Percentiles rank a stretch among this genome's conserved stretches.
Evolutionary conservation across 208 protist species (phyloP).

Genomic region (Naegleria gruberi): DNA sequence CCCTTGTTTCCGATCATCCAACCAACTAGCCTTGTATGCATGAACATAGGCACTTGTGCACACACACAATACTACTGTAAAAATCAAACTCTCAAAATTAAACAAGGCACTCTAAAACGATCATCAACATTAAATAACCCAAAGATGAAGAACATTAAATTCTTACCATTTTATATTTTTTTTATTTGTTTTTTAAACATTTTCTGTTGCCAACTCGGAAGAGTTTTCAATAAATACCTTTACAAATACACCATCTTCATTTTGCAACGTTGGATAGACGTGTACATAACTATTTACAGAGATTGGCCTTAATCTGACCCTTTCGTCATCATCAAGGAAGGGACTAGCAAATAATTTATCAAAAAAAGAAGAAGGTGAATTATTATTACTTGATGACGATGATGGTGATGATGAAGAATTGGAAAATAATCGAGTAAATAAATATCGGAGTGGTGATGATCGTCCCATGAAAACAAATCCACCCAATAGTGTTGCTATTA

Average conservation of each 20-base stretch:
- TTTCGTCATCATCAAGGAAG: constrained; percentile 12
- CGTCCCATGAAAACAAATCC: background rate
- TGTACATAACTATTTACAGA: constrained; percentile 13
- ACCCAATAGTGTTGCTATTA: background rate
- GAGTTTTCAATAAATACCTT: constrained; percentile 21
- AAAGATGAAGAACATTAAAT: too few species aligned
- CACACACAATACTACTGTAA: background rate
- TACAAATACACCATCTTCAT: constrained; percentile 24
- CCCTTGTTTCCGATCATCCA: background rate
- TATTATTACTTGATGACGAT: background rate
- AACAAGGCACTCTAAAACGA: background rate
- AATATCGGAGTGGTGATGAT: background rate
- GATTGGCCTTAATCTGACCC: constrained; percentile 2
- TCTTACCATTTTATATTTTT: background rate
- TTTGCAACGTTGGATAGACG: constrained; percentile 8
- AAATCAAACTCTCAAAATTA: constrained; percentile 1
- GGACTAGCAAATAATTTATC: background rate
- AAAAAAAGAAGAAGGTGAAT: background rate
- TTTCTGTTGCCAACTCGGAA: constrained; percentile 13
- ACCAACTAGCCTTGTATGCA: background rate
- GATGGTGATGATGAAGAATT: background rate
- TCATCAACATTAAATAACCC: too few species aligned
- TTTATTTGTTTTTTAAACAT: background rate
- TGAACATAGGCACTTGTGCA: background rate
- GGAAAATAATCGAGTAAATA: background rate